Percentiles rank a stretch among this genome's conserved stretches.
phyloP scores from a whole-genome alignment of 148 eudicot genomes.

The Mesembryanthemum crystallinum region DNA sequence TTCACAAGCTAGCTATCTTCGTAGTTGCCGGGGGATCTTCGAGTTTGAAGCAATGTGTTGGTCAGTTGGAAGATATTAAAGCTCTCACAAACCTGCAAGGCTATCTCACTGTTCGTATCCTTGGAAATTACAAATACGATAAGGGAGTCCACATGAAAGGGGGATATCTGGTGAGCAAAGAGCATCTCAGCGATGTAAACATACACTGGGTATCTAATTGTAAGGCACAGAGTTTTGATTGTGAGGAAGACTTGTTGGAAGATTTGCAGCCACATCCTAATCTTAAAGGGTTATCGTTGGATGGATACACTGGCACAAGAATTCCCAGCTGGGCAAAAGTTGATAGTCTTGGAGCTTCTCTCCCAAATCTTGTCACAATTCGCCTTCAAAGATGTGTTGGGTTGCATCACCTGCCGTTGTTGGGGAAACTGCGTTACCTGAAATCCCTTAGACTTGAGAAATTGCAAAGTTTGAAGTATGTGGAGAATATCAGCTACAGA shows the following conservation, averaged over 20 bases:
- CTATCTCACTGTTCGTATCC: background rate
- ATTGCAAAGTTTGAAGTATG: slow-evolving; percentile 15
- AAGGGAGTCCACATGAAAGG: background rate
- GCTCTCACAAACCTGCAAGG: background rate
- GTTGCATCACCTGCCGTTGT: slow-evolving; percentile 7
- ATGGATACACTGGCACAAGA: background rate
- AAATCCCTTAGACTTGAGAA: background rate
- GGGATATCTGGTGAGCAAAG: background rate
- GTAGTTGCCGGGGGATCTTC: background rate
- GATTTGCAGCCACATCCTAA: slow-evolving; percentile 23
- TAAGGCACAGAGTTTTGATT: too few species aligned
- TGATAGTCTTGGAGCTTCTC: background rate
- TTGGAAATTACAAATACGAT: background rate
- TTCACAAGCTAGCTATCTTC: background rate
- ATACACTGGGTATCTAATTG: background rate
- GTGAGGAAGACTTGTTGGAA: slow-evolving; percentile 15
- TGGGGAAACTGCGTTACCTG: slow-evolving; percentile 17
- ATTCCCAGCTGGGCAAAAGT: slow-evolving; percentile 27
- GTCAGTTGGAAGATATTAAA: slow-evolving; percentile 5
- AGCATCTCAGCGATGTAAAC: background rate
- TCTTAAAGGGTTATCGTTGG: background rate
- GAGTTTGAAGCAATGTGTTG: background rate
- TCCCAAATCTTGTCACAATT: slow-evolving; percentile 26
- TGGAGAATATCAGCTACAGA: background rate
- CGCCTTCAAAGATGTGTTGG: background rate